A percentile compares a stretch with the other conserved stretches of the same genome.
Conservation (phyloP, 2,329 filamentous ascomycete genomes). For the Neocatenulostroma microsporum region DNA sequence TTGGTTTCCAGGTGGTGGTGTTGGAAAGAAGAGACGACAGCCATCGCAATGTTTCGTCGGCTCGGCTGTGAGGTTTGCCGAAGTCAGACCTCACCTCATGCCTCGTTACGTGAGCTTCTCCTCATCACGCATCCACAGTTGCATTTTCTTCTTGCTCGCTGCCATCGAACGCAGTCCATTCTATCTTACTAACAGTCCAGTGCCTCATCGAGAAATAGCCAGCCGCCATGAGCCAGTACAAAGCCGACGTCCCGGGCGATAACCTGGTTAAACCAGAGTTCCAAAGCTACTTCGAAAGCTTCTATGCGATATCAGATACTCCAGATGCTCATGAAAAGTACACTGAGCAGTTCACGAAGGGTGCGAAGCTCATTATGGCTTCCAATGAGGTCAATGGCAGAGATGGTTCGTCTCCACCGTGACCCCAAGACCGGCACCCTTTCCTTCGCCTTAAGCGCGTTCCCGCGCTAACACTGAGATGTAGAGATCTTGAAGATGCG, state of each 20-base stretch:
- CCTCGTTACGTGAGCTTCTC: too few species aligned
- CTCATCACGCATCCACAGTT: too few species aligned
- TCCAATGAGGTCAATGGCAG: constrained; percentile 39
- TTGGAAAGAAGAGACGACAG: too few species aligned
- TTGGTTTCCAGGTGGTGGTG: too few species aligned
- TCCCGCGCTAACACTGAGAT: neutral
- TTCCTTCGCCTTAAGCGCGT: neutral
- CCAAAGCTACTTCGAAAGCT: constrained; percentile 39
- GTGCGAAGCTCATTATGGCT: constrained; percentile 48
- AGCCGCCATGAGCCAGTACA: constrained; percentile 28
- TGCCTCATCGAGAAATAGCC: too few species aligned
- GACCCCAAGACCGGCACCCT: neutral
- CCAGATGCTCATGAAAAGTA: constrained; percentile 45
- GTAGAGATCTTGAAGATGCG: constrained; percentile 45
- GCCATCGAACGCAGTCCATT: too few species aligned
- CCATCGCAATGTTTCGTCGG: too few species aligned
- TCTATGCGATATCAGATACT: constrained; percentile 41
- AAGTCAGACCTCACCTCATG: too few species aligned
- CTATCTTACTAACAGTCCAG: too few species aligned
- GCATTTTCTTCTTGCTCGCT: too few species aligned
- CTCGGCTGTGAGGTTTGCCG: too few species aligned
- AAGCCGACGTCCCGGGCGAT: constrained; percentile 20
- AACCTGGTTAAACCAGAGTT: constrained; percentile 34
- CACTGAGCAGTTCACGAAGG: constrained; percentile 39
- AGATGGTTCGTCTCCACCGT: constrained; percentile 36